Evolutionary conservation across 495 filamentous ascomycete species (phyloP).

Genomic region (Talaromyces wortmannii): DNA sequence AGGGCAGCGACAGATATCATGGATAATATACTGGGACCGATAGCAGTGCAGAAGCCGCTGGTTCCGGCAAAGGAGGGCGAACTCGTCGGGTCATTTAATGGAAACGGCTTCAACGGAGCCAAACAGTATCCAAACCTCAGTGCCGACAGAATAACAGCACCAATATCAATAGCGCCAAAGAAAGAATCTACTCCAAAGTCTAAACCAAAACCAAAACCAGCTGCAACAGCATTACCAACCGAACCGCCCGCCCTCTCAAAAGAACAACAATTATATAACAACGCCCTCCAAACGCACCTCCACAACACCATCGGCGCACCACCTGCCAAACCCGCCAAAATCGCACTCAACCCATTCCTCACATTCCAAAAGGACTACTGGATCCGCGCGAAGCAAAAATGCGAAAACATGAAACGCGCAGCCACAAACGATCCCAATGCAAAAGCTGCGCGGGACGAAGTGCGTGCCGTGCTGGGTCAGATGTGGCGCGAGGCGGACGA

Average conservation of each 20-base stretch:
- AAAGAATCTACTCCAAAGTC: neutral
- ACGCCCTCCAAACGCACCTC: slow-evolving; percentile 63
- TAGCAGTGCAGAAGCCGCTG: slow-evolving; percentile 66
- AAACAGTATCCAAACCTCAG: slow-evolving; percentile 11
- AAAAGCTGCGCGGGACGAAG: slow-evolving; percentile 62
- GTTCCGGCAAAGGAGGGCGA: slow-evolving; percentile 51
- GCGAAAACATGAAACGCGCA: slow-evolving; percentile 58
- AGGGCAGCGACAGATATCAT: slow-evolving; percentile 82
- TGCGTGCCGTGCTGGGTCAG: slow-evolving; percentile 71
- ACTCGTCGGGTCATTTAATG: slow-evolving; percentile 7
- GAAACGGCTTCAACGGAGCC: slow-evolving; percentile 22
- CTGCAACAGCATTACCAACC: slow-evolving; percentile 17
- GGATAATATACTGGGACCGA: slow-evolving; percentile 71
- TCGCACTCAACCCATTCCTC: slow-evolving; percentile 66
- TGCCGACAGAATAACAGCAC: neutral
- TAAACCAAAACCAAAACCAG: slow-evolving; percentile 1
- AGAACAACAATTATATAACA: slow-evolving; percentile 56
- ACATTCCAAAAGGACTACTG: slow-evolving; percentile 69
- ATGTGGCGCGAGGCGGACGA: slow-evolving; percentile 78
- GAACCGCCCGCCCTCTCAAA: slow-evolving; percentile 42
- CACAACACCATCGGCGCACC: slow-evolving; percentile 63
- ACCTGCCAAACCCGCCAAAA: slow-evolving; percentile 61
- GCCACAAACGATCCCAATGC: slow-evolving; percentile 60
- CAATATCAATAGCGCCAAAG: neutral
- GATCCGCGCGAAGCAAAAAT: slow-evolving; percentile 63